phyloP scores from a whole-genome alignment of 306 rosid species.

The Dalbergia cultrata region DNA sequence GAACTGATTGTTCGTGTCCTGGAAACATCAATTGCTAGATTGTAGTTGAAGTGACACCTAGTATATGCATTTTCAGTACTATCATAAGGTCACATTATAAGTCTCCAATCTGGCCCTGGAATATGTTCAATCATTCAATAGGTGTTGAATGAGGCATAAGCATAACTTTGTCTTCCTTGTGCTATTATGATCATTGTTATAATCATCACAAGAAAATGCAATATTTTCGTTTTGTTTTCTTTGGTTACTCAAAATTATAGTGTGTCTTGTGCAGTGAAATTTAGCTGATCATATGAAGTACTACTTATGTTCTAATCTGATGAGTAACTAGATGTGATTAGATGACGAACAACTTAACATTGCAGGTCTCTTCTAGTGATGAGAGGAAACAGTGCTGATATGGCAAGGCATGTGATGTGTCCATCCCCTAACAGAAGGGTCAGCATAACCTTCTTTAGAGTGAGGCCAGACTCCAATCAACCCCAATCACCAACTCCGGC shows the following conservation, averaged over 20 bases:
- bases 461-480: constrained; percentile 75
- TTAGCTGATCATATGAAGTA: not conserved
- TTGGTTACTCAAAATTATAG: not conserved
- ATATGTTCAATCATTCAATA: not conserved
- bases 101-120: constrained; percentile 18
- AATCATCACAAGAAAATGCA: constrained; percentile 6
- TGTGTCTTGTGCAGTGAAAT: constrained; percentile 23
- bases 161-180: not conserved
- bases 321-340: not conserved
- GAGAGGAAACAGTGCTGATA: constrained; percentile 99
- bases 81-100: not conserved
- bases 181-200: not conserved
- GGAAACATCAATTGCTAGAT: constrained; percentile 35
- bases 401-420: constrained; percentile 98
- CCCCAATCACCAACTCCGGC: constrained; percentile 66
- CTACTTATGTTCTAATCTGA: not conserved
- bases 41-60: constrained; percentile 32
- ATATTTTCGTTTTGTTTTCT: not conserved
- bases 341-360: constrained; percentile 1
- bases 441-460: constrained; percentile 84
- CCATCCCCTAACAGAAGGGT: constrained; percentile 81
- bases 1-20: constrained; percentile 29
- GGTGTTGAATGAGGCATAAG: not conserved
- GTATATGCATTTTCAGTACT: constrained; percentile 39
- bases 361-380: constrained; percentile 88